Evolutionary conservation across 129 eudicot species (phyloP), one percentile per base, ranked within the genome.

Genomic region (Artemisia annua): DNA sequence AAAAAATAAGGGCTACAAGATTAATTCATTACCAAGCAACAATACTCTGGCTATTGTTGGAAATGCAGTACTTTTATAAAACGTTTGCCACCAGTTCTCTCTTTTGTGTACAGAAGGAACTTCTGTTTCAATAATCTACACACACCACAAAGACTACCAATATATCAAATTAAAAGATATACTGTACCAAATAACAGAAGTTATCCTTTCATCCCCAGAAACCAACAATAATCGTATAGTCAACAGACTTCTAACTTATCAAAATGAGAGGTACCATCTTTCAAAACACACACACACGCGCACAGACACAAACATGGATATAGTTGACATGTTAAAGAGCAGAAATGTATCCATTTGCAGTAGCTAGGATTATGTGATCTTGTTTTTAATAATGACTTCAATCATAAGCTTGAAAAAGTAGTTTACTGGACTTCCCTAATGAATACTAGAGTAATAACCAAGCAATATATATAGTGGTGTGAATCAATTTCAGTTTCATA

Each of bases 41-140:
- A 94, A 72, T 70, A 90, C 83, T 70, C 91, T 76, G 64, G 98
- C 85, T 39, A 90, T 70, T 48, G 88, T 81, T 12, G 84, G 84
- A 78, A 94, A 94, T 15, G 84, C 85, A 56, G 92, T 78, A 13
- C 96, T 93, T 73, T 57, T 72, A 62, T 90, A 94, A 69, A 94
- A 94, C 63, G 80, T 75, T 66, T 77, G 69, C 96, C 97, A 82
- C 87, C 86, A 80, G 48, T 64, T 76, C 48, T 75, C 79, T 65
- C 89, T 86, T 79, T 90, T 84, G 24, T 75, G 71, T 67, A 5
- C 73, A 7, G 76, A 66, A 19, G 89, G 87, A 44, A 79, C 71
- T 61, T 86, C 83, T 39, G 66, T 81, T 61, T 70, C 75, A 39
- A 39, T 65, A 46, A 93, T 73, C 97, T 92, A 72, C 24, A 10